Evolutionary conservation across 345 rosid genomes (phyloP).

Genomic region (Ceriops zippeliana): DNA sequence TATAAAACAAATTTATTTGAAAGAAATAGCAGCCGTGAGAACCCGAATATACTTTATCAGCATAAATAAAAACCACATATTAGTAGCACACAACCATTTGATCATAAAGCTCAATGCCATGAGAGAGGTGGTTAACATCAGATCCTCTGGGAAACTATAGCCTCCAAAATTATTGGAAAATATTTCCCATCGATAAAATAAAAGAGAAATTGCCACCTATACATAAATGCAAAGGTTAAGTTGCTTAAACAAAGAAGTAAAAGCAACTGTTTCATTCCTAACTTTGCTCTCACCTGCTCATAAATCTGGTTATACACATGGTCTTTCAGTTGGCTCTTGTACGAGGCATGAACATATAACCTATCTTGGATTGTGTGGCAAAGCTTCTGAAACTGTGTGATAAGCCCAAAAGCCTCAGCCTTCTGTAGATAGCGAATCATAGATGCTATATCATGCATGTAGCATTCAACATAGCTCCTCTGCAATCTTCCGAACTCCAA

Average conservation of each 20-base stretch:
- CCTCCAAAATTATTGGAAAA: constrained; percentile 34
- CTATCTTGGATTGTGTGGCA: constrained; percentile 29
- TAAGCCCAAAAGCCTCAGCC: constrained; percentile 20
- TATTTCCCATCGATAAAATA: constrained; percentile 18
- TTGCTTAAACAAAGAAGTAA: constrained; percentile 26
- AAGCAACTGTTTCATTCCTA: constrained; percentile 21
- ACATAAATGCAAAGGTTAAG: constrained; percentile 13
- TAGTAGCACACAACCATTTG: too few species aligned
- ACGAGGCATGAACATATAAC: constrained; percentile 47
- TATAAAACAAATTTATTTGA: background rate
- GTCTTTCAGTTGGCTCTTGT: constrained; percentile 41
- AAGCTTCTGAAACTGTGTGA: constrained; percentile 18
- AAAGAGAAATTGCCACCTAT: constrained; percentile 9
- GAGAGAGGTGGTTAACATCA: too few species aligned
- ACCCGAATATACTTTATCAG: background rate
- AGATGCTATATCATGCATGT: too few species aligned
- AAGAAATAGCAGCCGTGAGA: background rate
- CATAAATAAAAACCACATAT: background rate
- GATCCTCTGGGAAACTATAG: background rate
- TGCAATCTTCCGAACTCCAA: background rate
- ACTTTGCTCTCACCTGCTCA: constrained; percentile 23
- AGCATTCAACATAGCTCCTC: constrained; percentile 13
- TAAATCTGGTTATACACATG: constrained; percentile 44
- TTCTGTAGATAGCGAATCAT: constrained; percentile 15
- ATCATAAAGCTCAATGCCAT: too few species aligned